A percentile compares a stretch with the other conserved stretches of the same genome.
phyloP scores from a whole-genome alignment of 108 stramenopile genomes.

The Fragilaria radians region DNA sequence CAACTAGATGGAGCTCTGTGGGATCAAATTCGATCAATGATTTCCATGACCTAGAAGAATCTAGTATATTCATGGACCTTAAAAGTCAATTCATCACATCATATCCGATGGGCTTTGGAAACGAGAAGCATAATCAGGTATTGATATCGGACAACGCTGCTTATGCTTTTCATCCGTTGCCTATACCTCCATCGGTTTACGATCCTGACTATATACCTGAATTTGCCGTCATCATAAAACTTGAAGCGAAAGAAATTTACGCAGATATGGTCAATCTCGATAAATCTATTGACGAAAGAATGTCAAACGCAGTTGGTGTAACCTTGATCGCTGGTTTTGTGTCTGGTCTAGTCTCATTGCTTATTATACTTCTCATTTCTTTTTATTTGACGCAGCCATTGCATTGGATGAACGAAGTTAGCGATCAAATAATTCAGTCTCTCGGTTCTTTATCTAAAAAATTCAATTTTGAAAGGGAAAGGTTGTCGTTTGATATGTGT shows the following conservation, averaged over 20 bases:
- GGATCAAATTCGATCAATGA: neutral
- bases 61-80: neutral
- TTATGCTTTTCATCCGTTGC: constrained; percentile 14
- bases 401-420: constrained; percentile 39
- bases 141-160: neutral
- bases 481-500: constrained; percentile 6
- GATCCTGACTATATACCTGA: constrained; percentile 30
- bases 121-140: neutral
- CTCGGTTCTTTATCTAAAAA: constrained; percentile 4
- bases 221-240: constrained; percentile 19
- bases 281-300: neutral
- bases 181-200: constrained; percentile 26
- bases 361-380: constrained; percentile 23
- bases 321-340: constrained; percentile 22
- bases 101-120: neutral
- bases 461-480: neutral
- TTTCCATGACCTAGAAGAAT: too few species aligned
- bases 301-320: neutral
- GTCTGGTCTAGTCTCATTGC: constrained; percentile 24
- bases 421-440: constrained; percentile 31
- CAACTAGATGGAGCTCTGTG: constrained; percentile 7
- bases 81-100: neutral
- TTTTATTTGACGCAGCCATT: constrained; percentile 36
- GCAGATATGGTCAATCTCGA: constrained; percentile 9
- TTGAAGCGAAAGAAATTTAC: constrained; percentile 11